A percentile compares a stretch with the other conserved stretches of the same genome.
phyloP scores from a whole-genome alignment of 2,329 filamentous ascomycete genomes.

The Pseudopyricularia cyperi region DNA sequence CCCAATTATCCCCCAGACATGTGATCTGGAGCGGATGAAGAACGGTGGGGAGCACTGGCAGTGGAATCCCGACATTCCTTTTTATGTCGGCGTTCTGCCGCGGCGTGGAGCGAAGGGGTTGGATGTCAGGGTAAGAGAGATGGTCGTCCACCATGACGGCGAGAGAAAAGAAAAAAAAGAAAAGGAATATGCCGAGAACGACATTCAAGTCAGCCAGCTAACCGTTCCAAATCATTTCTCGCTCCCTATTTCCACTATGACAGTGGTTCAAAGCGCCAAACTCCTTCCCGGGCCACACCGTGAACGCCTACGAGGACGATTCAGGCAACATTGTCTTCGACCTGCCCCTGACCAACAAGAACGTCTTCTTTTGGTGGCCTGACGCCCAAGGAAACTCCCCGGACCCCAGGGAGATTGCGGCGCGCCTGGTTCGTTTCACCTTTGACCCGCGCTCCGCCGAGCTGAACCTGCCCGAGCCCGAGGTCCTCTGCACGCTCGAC shows the following conservation, averaged over 20 bases:
- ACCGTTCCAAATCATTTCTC: background rate
- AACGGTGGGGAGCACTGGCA: slow-evolving; percentile 25
- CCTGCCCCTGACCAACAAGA: slow-evolving; percentile 20
- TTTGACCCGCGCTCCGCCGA: background rate
- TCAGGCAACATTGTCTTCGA: slow-evolving; percentile 19
- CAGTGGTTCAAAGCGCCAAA: slow-evolving; percentile 24
- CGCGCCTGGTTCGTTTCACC: background rate
- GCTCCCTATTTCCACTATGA: background rate
- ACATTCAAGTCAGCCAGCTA: background rate
- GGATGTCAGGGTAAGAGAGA: slow-evolving; percentile 17
- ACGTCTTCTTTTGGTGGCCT: slow-evolving; percentile 24
- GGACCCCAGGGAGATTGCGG: slow-evolving; percentile 12
- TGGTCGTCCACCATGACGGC: background rate
- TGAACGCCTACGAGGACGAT: slow-evolving; percentile 21
- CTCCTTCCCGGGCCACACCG: slow-evolving; percentile 20
- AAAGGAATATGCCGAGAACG: background rate
- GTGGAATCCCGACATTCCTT: slow-evolving; percentile 16
- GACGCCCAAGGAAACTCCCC: slow-evolving; percentile 17
- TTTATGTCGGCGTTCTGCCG: slow-evolving; percentile 12
- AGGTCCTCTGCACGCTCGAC: background rate
- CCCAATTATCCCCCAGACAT: slow-evolving; percentile 20
- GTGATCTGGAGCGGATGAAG: slow-evolving; percentile 22
- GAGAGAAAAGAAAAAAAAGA: background rate
- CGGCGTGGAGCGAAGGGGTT: slow-evolving; percentile 11
- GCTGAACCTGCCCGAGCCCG: background rate